Base-by-base conservation (phyloP, 1,284 basidiomycete genomes). In the Ceratobasidium sp. region DNA sequence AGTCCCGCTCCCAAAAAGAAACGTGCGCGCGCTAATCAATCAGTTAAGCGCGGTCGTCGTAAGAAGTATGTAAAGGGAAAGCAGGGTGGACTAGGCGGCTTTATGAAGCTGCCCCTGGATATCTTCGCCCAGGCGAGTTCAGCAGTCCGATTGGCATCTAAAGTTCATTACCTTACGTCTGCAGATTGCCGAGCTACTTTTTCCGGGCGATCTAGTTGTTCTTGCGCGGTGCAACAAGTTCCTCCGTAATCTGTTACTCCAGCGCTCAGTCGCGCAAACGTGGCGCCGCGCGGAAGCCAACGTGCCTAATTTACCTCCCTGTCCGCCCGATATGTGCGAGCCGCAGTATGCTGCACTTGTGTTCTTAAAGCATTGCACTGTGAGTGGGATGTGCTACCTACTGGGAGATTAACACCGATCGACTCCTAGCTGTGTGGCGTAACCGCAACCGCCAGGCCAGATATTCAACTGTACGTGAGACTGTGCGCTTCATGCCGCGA, bases 81-180 rank as follows among this genome's bases (percentile, higher is more conserved):
- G 23, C 64, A 47, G 31, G 79, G 79, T 15, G 67, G 73, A n/a
- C 75, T 81, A 1, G 79, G 77, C 3, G 75, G 76, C 6, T 66
- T 82, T 20, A 80, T 81, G 80, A 63, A 80, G 20, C 79, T 82
- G 79, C 82, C 82, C 0, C 33, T 81, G 23, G 82, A 83, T 54
- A 76, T 83, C 20, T 82, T 83, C 64, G 76, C 77, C 42, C 80
- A 82, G 78, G 82, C n/a, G n/a, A n/a, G n/a, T n/a, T n/a, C n/a
- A n/a, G n/a, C n/a, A n/a, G n/a, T n/a, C n/a, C n/a, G n/a, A n/a
- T n/a, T n/a, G n/a, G n/a, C n/a, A n/a, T n/a, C n/a, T n/a, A n/a
- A n/a, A n/a, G n/a, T n/a, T n/a, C n/a, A n/a, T n/a, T n/a, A n/a
- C n/a, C n/a, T 51, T 11, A 3, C 15, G n/a, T n/a, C 49, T n/a